These are phyloP conservation scores for Fusarium ramigenum DNA, from an alignment of 2,329 filamentous ascomycete species.

Conservation along the genomic window DNA sequence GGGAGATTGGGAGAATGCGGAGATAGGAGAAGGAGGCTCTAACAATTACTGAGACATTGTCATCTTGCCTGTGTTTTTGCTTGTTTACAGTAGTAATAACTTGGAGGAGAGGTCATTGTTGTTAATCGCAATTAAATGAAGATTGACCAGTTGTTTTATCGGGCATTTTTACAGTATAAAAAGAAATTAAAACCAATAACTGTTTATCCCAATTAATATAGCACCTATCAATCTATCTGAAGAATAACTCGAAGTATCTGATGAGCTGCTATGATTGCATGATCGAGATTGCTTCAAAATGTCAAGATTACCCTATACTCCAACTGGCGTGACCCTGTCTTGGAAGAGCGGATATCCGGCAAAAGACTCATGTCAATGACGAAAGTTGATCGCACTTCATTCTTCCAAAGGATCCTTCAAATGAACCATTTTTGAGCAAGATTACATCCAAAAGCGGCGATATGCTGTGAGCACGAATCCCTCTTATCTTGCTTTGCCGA, in stretches of 20 bases:
- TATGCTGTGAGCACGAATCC: neutral
- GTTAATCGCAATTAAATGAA: neutral
- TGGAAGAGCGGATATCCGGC: neutral
- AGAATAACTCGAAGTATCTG: too few relatives aligned
- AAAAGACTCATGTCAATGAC: neutral
- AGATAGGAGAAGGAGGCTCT: neutral
- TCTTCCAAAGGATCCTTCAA: neutral
- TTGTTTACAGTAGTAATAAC: too few relatives aligned
- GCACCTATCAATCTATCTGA: too few relatives aligned
- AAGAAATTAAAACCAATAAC: too few relatives aligned
- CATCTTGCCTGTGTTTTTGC: fast-evolving
- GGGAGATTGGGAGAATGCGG: neutral
- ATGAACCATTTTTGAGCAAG: neutral
- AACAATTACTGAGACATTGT: neutral
- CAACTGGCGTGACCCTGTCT: neutral
- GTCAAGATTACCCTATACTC: neutral
- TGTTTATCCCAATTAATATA: too few relatives aligned
- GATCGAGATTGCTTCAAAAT: neutral
- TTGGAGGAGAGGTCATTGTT: too few relatives aligned
- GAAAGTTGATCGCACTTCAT: neutral
- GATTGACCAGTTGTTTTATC: fast-evolving
- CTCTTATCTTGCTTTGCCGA: neutral
- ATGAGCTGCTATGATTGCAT: too few relatives aligned
- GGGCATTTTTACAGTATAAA: fast-evolving
- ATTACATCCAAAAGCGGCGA: neutral